A percentile compares a stretch with the other conserved stretches of the same genome.
Conservation (phyloP, 164 flowering plant species). For the Echeveria elegans region DNA sequence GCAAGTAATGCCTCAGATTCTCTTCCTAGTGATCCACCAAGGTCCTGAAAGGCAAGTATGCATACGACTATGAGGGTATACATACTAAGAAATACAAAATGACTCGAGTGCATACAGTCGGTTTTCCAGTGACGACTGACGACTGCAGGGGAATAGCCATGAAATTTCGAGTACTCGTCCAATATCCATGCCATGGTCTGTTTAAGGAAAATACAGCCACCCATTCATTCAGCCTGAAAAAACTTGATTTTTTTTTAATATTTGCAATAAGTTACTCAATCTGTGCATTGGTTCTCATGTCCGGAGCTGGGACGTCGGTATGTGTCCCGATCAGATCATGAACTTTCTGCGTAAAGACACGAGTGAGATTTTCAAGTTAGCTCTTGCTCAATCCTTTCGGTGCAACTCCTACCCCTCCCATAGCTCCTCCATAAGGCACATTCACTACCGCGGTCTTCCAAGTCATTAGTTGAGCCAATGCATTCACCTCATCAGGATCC, state of each 20-base stretch:
- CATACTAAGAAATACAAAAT: background rate
- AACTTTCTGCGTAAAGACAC: slow-evolving; percentile 79
- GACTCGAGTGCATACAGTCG: slow-evolving; percentile 36
- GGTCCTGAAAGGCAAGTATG: slow-evolving; percentile 36
- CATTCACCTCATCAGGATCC: slow-evolving; percentile 87
- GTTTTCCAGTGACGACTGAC: slow-evolving; percentile 89
- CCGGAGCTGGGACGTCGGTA: slow-evolving; percentile 82
- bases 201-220: background rate
- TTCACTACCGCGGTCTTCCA: slow-evolving; percentile 82
- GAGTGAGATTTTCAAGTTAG: slow-evolving; percentile 72
- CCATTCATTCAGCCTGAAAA: too few relatives aligned
- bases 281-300: slow-evolving; percentile 85
- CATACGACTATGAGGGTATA: background rate
- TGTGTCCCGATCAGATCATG: slow-evolving; percentile 76
- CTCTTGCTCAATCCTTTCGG: slow-evolving; percentile 51
- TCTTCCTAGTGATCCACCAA: slow-evolving; percentile 82
- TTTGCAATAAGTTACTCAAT: too few relatives aligned
- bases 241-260: too few relatives aligned
- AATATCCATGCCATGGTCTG: slow-evolving; percentile 91
- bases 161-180: slow-evolving; percentile 83
- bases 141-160: slow-evolving; percentile 76
- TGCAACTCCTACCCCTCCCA: slow-evolving; percentile 75
- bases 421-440: slow-evolving; percentile 83
- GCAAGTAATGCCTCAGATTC: slow-evolving; percentile 76
- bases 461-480: slow-evolving; percentile 78